phyloP scores from a whole-genome alignment of 768 basidiomycete genomes.

The Auriscalpium vulgare region DNA sequence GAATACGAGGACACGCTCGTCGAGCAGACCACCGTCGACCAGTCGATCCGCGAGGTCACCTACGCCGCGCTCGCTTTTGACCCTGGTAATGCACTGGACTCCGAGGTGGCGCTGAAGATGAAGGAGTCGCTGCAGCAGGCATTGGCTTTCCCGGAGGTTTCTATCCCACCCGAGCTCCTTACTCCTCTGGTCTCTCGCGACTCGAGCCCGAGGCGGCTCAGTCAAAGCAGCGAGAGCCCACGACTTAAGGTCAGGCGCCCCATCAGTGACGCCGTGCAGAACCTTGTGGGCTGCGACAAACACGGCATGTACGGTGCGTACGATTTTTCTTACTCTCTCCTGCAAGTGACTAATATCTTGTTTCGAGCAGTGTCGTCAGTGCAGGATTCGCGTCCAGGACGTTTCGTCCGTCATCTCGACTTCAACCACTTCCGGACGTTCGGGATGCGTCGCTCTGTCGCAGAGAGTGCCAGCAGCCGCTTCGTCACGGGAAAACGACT shows the following conservation, averaged over 20 bases:
- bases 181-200: conserved; percentile 78
- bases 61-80: conserved; percentile 47
- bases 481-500: too few relatives aligned
- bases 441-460: too few relatives aligned
- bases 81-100: neutral
- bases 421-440: too few relatives aligned
- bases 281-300: too few relatives aligned
- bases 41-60: conserved; percentile 61
- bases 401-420: too few relatives aligned
- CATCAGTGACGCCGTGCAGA: too few relatives aligned
- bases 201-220: conserved; percentile 68
- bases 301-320: too few relatives aligned
- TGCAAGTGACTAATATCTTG: too few relatives aligned
- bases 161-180: conserved; percentile 67
- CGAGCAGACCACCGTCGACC: conserved; percentile 59
- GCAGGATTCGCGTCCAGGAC: too few relatives aligned
- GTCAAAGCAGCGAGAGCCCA: conserved; percentile 73
- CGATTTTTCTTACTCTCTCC: too few relatives aligned
- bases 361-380: too few relatives aligned
- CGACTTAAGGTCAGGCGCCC: conserved; percentile 74
- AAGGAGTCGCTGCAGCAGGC: conserved; percentile 27
- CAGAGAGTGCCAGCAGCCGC: too few relatives aligned
- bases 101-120: conserved; percentile 38
- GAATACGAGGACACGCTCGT: conserved; percentile 44
- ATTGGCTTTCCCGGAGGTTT: conserved; percentile 57